Base-by-base conservation (phyloP, 306 rosid species). In the Prosopis cineraria region DNA sequence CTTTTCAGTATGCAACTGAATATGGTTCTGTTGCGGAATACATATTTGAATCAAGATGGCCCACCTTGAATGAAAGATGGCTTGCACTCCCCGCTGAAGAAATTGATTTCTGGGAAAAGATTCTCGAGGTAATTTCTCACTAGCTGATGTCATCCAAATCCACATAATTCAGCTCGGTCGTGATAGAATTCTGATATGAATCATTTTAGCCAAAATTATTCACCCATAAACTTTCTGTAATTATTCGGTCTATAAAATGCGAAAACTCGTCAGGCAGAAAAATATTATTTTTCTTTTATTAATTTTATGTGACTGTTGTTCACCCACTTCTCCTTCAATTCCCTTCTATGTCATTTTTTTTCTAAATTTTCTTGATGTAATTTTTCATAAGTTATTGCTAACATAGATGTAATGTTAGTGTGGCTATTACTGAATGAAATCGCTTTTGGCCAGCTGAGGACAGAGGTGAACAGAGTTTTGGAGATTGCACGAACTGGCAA, bases 11-110 rank as follows among this genome's bases (percentile, higher is more conserved):
- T 76, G 72, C 68, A 24, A 85, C 80, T 0, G 87, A 87, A 74
- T 87, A 90, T 60, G 97, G 99, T 83, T 89, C 94, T 44, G 56
- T 86, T 77, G 90, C 97, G 33, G 87, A 88, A 84, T 95, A 84
- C 85, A 93, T 93, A 77, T 95, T 95, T 17, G 98, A 95, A 84
- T 91, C 97, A 74, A 86, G 90, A 83, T 95, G 99, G 99, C 98
- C 99, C 20, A 68, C 90, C 66, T 82, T 77, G 73, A 95, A 93
- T 65, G 85, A 88, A 77, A 91, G 80, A 33, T 81, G 97, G 91
- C 94, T 89, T 76, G 83, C 90, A 36, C 84, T 95, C 73, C 90
- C 97, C 19, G 65, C 30, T 31, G 91, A 86, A 86, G 97, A 95
- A 88, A 79, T 78, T 75, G 90, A 88, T 34, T 87, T 93, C 79